phyloP scores from a whole-genome alignment of 371 early-diverging fungal genomes.

The Lichtheimia hyalospora region DNA sequence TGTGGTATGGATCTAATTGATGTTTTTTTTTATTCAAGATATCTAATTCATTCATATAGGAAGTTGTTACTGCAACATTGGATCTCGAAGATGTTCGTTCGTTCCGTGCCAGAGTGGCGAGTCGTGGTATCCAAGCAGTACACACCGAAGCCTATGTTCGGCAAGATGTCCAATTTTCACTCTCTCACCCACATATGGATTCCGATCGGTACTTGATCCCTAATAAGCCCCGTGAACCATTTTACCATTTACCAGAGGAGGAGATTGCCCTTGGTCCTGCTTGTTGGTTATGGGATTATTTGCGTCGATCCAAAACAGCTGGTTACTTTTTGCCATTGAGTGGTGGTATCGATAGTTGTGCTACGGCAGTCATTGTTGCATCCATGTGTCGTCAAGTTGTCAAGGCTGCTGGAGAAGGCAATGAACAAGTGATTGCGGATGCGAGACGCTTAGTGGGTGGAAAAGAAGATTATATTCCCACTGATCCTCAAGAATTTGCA shows the following conservation, averaged over 20 bases:
- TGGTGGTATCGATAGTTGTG: slow-evolving; percentile 97
- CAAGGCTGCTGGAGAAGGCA: slow-evolving; percentile 63
- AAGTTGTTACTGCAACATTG: slow-evolving; percentile 89
- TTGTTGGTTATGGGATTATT: slow-evolving; percentile 99
- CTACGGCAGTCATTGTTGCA: slow-evolving; percentile 89
- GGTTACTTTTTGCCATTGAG: slow-evolving; percentile 96
- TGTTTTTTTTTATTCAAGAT: no score
- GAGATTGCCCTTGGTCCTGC: slow-evolving; percentile 95
- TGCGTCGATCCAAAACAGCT: slow-evolving; percentile 83
- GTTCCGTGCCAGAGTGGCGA: slow-evolving; percentile 68
- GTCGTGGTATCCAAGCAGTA: slow-evolving; percentile 84
- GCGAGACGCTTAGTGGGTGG: slow-evolving; percentile 67
- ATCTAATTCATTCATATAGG: slow-evolving; percentile 41
- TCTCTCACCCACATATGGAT: slow-evolving; percentile 52
- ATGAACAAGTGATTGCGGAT: slow-evolving; percentile 74
- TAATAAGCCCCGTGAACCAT: slow-evolving; percentile 27
- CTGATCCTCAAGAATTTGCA: slow-evolving; percentile 81
- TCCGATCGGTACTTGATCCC: slow-evolving; percentile 33
- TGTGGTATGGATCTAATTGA: slow-evolving; percentile 57
- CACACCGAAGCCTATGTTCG: slow-evolving; percentile 60
- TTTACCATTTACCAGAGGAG: slow-evolving; percentile 69
- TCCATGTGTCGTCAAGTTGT: slow-evolving; percentile 95
- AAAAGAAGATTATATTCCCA: slow-evolving; percentile 69
- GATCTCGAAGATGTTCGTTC: slow-evolving; percentile 91
- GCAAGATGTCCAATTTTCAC: slow-evolving; percentile 55